These are phyloP conservation scores for Narthecium ossifragum DNA, from an alignment of 106 monocot genomes.

Conservation along the genomic window DNA sequence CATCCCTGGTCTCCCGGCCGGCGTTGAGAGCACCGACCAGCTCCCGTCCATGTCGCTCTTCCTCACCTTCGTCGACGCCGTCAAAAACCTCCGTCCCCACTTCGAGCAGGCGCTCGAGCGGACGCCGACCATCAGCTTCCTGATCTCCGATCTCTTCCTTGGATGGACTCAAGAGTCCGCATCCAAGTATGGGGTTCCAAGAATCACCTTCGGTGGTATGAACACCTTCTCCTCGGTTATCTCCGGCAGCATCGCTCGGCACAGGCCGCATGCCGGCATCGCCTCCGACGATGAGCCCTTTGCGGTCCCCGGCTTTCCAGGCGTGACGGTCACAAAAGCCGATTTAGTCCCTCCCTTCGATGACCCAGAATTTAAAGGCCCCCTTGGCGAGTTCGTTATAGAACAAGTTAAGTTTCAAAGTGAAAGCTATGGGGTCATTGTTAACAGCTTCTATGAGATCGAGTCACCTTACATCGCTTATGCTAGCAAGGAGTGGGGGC, in stretches of 20 bases:
- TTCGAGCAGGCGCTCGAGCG: not conserved
- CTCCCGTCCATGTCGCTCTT: conserved; percentile 13
- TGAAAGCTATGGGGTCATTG: conserved; percentile 35
- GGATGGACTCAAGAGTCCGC: conserved; percentile 8
- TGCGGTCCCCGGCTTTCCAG: not conserved
- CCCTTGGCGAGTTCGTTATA: not conserved
- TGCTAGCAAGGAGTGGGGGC: not conserved
- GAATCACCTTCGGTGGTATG: conserved; percentile 1
- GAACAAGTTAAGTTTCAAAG: too few relatives aligned
- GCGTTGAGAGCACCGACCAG: conserved; percentile 7
- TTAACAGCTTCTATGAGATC: conserved; percentile 56
- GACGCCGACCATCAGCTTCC: not conserved
- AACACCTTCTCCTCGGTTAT: not conserved
- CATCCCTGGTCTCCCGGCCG: not conserved
- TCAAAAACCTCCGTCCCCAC: conserved; percentile 4
- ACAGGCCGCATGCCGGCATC: not conserved
- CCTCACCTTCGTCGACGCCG: not conserved
- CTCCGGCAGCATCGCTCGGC: not conserved
- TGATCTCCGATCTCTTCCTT: conserved; percentile 21
- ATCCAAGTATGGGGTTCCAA: not conserved
- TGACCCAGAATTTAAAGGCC: not conserved
- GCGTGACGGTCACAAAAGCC: not conserved
- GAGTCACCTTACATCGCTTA: conserved; percentile 15
- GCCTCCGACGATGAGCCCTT: not conserved
- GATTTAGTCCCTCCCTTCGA: not conserved